Evolutionary conservation across 2,329 filamentous ascomycete species (phyloP).

Genomic region (Diaporthe amygdali): DNA sequence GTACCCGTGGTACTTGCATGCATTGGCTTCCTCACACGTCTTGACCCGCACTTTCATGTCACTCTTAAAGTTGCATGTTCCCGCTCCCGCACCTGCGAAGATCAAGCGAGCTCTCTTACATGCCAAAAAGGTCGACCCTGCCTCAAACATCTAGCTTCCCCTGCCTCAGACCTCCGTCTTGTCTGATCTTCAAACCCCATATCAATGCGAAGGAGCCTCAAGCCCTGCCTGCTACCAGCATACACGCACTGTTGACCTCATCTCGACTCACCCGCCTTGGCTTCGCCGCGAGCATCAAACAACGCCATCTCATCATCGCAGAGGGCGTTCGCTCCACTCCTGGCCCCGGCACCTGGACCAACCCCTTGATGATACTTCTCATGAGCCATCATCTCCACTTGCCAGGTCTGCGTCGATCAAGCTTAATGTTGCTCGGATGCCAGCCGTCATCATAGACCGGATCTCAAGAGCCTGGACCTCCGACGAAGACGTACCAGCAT

Average conservation of each 20-base stretch:
- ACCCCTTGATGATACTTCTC: conserved; percentile 13
- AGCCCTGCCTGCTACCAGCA: conserved; percentile 26
- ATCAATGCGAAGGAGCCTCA: conserved; percentile 36
- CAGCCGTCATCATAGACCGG: conserved; percentile 57
- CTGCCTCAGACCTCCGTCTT: conserved; percentile 31
- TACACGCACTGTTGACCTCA: conserved; percentile 21
- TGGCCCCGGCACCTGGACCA: not conserved
- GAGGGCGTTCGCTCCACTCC: conserved; percentile 16
- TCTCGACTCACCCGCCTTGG: conserved; percentile 20
- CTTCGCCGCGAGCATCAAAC: conserved; percentile 24
- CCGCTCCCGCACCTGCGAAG: conserved; percentile 43
- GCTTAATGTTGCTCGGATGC: conserved; percentile 59
- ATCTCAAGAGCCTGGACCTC: conserved; percentile 56
- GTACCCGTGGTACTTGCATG: conserved; percentile 29
- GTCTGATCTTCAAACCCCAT: conserved; percentile 43
- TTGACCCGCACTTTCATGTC: conserved; percentile 36
- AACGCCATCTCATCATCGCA: conserved; percentile 23
- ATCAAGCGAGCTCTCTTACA: conserved; percentile 41
- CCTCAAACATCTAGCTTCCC: conserved; percentile 36
- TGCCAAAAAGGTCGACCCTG: conserved; percentile 40
- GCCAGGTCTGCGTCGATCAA: conserved; percentile 31
- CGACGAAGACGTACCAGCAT: conserved; percentile 45
- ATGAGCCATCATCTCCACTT: conserved; percentile 22
- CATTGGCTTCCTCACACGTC: conserved; percentile 21
- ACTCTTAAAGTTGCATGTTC: conserved; percentile 49